Conservation (phyloP, 257 asterid genomes). For the Solanum corneliomulleri region DNA sequence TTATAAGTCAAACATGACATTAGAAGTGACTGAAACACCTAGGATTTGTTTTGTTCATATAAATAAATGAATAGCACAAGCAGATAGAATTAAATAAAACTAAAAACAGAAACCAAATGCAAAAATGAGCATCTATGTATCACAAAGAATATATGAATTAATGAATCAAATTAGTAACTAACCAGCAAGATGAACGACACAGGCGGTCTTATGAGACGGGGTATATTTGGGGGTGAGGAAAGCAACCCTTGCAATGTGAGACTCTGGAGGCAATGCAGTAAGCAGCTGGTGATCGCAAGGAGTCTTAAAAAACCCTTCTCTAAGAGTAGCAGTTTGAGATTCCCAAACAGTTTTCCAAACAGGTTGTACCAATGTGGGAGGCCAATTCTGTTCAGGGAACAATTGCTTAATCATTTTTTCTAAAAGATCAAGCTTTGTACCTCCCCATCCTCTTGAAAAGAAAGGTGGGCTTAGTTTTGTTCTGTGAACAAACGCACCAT, state of each 20-base stretch:
- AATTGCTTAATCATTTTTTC: conserved; percentile 67
- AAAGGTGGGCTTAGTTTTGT: conserved; percentile 75
- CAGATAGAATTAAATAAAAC: background rate
- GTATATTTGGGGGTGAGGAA: conserved; percentile 65
- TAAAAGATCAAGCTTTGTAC: conserved; percentile 70
- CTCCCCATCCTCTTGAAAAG: conserved; percentile 96
- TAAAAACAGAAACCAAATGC: background rate
- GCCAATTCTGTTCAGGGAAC: conserved; percentile 69
- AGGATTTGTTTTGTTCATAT: background rate
- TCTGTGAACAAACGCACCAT: conserved; percentile 86
- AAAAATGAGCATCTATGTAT: background rate
- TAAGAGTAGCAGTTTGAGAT: conserved; percentile 55
- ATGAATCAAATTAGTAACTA: conserved; percentile 20
- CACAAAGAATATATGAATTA: background rate
- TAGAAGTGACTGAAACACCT: background rate
- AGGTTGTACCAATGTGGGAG: conserved; percentile 61
- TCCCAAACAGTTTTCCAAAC: conserved; percentile 89
- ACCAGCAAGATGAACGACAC: conserved; percentile 99
- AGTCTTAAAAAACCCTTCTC: conserved; percentile 78
- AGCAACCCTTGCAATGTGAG: conserved; percentile 79
- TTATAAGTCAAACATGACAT: background rate
- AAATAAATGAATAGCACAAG: background rate
- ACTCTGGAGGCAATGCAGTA: conserved; percentile 85
- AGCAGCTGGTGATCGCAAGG: conserved; percentile 74
- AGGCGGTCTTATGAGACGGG: conserved; percentile 56